Evolutionary conservation across 2,329 filamentous ascomycete species (phyloP), one percentile per base, ranked within the genome.

Genomic region (Fusarium sp.): DNA sequence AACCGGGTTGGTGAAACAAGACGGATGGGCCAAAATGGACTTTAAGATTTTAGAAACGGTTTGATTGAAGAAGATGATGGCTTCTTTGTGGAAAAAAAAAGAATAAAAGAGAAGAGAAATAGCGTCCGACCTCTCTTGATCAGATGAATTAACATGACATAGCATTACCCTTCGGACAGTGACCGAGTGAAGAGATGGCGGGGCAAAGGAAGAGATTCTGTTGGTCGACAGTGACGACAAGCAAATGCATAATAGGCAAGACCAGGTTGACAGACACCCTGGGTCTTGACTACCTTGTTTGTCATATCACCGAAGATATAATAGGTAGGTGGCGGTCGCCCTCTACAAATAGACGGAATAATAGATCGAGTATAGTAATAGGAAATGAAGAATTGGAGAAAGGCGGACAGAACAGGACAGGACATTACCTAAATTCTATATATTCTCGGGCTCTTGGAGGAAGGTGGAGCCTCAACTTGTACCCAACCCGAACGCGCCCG

Each of bases 141-240:
- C 69, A 67, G 49, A 66, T 53, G 54, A 66, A 65, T 68, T 64
- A 56, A 60, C 69, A 72, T 67, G 66, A 70, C 67, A 69, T 52
- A 18, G 23, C 49, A 62, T 64, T 70, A 57, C 53, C 46, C 49
- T 70, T 75, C 72, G 72, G 72, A 74, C 61, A 64, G 70, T 74
- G 72, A 74, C 72, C 72, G 72, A 74, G 72, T 72, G 51, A 58
- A 42, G 57, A 67, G 41, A 62, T 61, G 52, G 58, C 70, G 63
- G 71, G 62, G 60, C 67, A 70, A 61, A 61, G 54, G 60, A 52
- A 66, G 62, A 48, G 62, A 61, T 70, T 58, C 66, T 50, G 66
- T 65, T 74, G 71, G 71, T 59, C 49, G 44, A 31, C 59, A 52
- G 57, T 59, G 59, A 48, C 61, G 46, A 56, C 64, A 56, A 61